Evolutionary conservation across 352 stramenopile species (phyloP), one percentile per base, ranked within the genome.

Genomic region (Pythium brachiatum): DNA sequence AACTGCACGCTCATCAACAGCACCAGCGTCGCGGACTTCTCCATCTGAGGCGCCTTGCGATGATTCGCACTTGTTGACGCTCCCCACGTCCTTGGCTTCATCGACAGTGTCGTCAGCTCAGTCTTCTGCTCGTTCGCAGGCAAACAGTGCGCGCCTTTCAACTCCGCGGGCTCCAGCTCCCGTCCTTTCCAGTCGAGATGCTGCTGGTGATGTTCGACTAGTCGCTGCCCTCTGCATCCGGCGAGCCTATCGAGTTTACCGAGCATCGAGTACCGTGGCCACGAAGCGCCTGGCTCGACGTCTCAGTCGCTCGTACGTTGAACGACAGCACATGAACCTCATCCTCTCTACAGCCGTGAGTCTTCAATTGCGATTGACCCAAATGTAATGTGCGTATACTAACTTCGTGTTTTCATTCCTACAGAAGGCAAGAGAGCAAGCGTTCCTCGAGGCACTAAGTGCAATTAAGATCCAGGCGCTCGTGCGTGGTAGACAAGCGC

Each of bases 381-480:
- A 34, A 9, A 34, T 5, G 29, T 44, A 44, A 11, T 44, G 36
- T 44, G 13, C 36, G 29, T 34, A n/a, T 44, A 20, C 44, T 52
- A 20, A 52, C 23, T 20, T 3, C 2, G 6, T 52, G 21, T 32
- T 27, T 16, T 32, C 11, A 31, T 46, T n/a, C 25, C 9, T 51
- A 29, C 34, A 88, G 79, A 43, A 77, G 50, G 55, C 51, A 6
- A 62, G 70, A 27, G 77, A 89, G 51, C 66, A 74, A 20, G 26
- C 56, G 2, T 86, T 88, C 62, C 56, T 88, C 9, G 73, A 89
- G 50, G 52, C 76, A 15, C 47, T 86, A 7, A 73, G 75, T 26
- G 72, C 69, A 2, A 76, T 75, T 15, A 87, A 87, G 59, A 83
- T 92, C 32, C 83, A 92, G 34, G 76, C 83, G 2, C 52, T 90